A percentile compares a stretch with the other conserved stretches of the same genome.
Evolutionary conservation across 2,329 filamentous ascomycete species (phyloP).

Genomic region (Pseudogymnoascus sp.): DNA sequence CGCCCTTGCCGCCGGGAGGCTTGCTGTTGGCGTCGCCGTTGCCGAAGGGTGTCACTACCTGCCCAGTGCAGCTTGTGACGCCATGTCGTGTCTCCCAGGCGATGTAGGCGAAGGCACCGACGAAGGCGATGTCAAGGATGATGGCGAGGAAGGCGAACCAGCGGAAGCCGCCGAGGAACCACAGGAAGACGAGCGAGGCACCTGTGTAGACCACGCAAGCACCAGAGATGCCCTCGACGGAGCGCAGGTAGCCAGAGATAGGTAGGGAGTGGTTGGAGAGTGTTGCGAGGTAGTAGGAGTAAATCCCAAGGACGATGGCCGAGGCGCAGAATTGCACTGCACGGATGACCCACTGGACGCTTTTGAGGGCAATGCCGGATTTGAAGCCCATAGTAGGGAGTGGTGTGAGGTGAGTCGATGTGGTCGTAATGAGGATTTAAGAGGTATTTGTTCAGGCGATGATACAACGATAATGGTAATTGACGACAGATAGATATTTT

Average conservation of each 20-base stretch:
- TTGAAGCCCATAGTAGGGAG: constrained; percentile 46
- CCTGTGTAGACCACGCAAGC: constrained; percentile 68
- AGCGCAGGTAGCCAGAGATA: constrained; percentile 62
- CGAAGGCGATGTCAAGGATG: constrained; percentile 69
- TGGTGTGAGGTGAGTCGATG: not conserved
- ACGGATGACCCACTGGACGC: constrained; percentile 65
- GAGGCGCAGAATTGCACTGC: constrained; percentile 66
- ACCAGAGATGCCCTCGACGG: constrained; percentile 74
- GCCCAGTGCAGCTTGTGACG: constrained; percentile 57
- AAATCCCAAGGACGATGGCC: constrained; percentile 69
- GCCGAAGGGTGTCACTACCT: constrained; percentile 64
- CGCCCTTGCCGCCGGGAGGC: constrained; percentile 26
- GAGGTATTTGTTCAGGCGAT: not conserved
- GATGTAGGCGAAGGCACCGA: constrained; percentile 73
- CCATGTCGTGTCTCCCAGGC: constrained; percentile 69
- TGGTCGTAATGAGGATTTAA: not conserved
- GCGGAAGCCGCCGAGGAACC: constrained; percentile 68
- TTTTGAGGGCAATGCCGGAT: constrained; percentile 58
- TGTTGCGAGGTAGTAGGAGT: constrained; percentile 77
- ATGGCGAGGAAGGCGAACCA: constrained; percentile 70
- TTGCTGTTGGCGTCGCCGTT: constrained; percentile 46
- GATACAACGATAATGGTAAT: not conserved
- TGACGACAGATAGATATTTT: not conserved
- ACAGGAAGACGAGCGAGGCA: constrained; percentile 66
- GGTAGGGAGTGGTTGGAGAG: constrained; percentile 56